Evolutionary conservation across 106 monocot species (phyloP).

Genomic region (Cymbidium sinense): DNA sequence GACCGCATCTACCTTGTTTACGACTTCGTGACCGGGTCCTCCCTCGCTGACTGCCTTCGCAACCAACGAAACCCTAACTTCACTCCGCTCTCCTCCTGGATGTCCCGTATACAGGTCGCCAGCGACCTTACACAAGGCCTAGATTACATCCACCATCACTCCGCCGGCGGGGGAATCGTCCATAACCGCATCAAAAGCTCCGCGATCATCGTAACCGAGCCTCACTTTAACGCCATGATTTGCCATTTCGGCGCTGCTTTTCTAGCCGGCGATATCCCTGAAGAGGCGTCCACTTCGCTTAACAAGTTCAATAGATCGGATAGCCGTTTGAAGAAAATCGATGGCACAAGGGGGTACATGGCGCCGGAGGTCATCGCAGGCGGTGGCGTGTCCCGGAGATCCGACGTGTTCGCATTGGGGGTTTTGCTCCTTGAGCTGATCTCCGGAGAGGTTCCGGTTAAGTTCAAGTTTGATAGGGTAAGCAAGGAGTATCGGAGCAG

Average conservation of each 20-base stretch:
- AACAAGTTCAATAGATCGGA: conserved; percentile 1
- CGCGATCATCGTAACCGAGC: conserved; percentile 51
- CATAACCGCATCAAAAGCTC: conserved; percentile 81
- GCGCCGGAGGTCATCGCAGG: conserved; percentile 66
- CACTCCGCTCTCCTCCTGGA: conserved; percentile 59
- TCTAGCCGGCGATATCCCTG: conserved; percentile 33
- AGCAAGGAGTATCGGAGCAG: conserved; percentile 19
- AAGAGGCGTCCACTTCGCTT: background rate
- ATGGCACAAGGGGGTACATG: conserved; percentile 72
- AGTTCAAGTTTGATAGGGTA: conserved; percentile 12
- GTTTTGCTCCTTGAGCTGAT: conserved; percentile 77
- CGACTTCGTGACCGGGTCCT: conserved; percentile 36
- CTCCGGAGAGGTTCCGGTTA: conserved; percentile 56
- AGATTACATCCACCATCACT: conserved; percentile 58
- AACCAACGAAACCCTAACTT: conserved; percentile 51
- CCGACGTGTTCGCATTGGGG: conserved; percentile 77
- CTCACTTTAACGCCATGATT: conserved; percentile 47
- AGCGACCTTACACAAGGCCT: conserved; percentile 55
- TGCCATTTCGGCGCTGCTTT: conserved; percentile 62
- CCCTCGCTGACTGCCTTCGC: conserved; percentile 49
- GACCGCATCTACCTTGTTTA: conserved; percentile 61
- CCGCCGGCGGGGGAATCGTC: conserved; percentile 32
- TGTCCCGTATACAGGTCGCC: conserved; percentile 55
- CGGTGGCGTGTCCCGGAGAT: conserved; percentile 35
- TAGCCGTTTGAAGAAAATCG: conserved; percentile 36